Base-by-base conservation (phyloP, 2,329 filamentous ascomycete species). In the Epichloe scottii region DNA sequence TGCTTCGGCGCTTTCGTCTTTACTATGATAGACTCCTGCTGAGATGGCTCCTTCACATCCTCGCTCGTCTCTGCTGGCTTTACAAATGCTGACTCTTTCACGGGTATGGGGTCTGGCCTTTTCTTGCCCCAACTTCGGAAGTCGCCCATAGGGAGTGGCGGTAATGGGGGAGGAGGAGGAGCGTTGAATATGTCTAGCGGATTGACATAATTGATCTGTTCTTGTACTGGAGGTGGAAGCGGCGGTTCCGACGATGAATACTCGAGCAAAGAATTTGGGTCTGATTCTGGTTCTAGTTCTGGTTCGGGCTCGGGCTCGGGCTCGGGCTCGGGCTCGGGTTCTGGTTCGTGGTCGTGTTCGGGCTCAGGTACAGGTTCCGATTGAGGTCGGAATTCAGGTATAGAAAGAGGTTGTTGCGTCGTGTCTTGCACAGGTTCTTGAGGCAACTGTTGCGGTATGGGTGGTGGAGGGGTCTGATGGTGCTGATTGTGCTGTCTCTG, bases 121-220 rank as follows among this genome's bases (percentile, higher is more conserved):
- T 47, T 53, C 15, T 43, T 55, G 53, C 59, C 62, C 42, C 38
- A 45, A 14, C 33, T 40, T 3, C 59, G 57, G 0, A 53, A 49
- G 17, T 57, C 58, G 2, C 59, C 56, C 55, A 60, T 59, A 10
- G 56, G 48, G 7, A 60, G 46, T n/a, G 62, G 58, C 8, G 58
- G 59, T 19, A 59, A 55, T 2, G 61, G 57, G 34, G 57, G 57
- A 2, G 61, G 57, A 21, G 58, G 57, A 5, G 65, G 65, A 11
- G 62, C 55, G 40, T 61, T 61, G 44, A 69, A 65, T 17, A 70
- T 67, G 44, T 69, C 65, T 51, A 68, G 65, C 40, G 68, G 56
- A 41, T 68, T 70, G 37, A 70, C 68, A 56, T 65, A 69, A 43
- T 66, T 60, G 48, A 63, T 46, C 15, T 54, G 51, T 35, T 59